Percentiles rank a stretch among this genome's conserved stretches.
These are phyloP conservation scores for Thoreauomyces humboldtii DNA, from an alignment of 192 early-diverging fungal species.

Conservation along the genomic window DNA sequence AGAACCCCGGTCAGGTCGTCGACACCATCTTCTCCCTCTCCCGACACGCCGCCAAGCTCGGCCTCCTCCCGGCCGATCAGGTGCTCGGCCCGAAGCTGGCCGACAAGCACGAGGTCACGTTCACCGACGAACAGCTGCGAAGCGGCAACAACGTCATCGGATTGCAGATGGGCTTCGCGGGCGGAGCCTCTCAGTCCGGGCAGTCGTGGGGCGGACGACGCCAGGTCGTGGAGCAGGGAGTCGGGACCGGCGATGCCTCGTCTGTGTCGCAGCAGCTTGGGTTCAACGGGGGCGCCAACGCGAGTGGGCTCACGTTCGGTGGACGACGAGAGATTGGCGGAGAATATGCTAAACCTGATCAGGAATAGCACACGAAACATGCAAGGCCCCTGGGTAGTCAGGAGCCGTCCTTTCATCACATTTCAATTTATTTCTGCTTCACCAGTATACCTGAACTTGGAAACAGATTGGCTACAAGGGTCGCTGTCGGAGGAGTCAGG, in stretches of 20 bases:
- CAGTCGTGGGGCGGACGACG: slow-evolving; percentile 28
- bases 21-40: slow-evolving; percentile 74
- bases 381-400: no score
- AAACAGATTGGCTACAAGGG: no score
- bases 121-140: slow-evolving; percentile 59
- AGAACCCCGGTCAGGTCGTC: slow-evolving; percentile 57
- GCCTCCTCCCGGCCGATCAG: slow-evolving; percentile 28
- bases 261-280: slow-evolving; percentile 44
- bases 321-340: slow-evolving; percentile 34
- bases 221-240: slow-evolving; percentile 23
- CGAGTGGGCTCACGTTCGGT: slow-evolving; percentile 34
- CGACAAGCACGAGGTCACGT: slow-evolving; percentile 61
- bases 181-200: slow-evolving; percentile 26
- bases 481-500: no score
- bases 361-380: no score
- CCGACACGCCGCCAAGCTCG: slow-evolving; percentile 62
- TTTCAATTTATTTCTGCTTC: no score
- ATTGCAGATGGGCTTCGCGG: slow-evolving; percentile 50
- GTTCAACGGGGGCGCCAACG: slow-evolving; percentile 31
- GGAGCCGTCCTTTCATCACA: no score
- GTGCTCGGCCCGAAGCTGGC: slow-evolving; percentile 72
- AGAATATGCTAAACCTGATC: no score
- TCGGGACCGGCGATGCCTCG: slow-evolving; percentile 8
- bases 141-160: slow-evolving; percentile 58
- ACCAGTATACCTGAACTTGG: no score